These are phyloP conservation scores for Bryoerythrophyllum caledonicum DNA, from an alignment of 225 moss, liverwort and hornwort genomes.

Conservation along the genomic window DNA sequence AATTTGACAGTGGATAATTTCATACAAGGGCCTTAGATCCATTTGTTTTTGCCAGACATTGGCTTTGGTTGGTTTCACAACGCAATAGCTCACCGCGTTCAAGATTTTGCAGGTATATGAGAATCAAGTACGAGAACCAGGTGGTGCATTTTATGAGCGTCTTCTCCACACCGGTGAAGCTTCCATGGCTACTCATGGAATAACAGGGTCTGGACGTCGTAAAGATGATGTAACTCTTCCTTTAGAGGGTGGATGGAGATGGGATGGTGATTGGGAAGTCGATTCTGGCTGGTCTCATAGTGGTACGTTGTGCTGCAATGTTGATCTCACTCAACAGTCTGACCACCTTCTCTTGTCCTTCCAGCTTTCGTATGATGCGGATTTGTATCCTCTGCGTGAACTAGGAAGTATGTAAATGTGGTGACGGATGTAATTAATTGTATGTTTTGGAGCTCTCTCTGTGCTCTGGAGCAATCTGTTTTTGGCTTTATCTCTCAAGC, in stretches of 20 bases:
- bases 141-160: constrained; percentile 58
- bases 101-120: constrained; percentile 47
- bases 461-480: constrained; percentile 3
- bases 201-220: constrained; percentile 57
- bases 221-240: constrained; percentile 65
- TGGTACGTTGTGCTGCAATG: constrained; percentile 30
- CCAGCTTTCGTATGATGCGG: not conserved
- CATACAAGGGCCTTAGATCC: not conserved
- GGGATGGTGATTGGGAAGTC: constrained; percentile 71
- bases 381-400: not conserved
- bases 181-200: constrained; percentile 42
- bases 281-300: constrained; percentile 46
- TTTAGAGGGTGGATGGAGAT: constrained; percentile 66
- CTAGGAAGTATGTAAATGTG: not conserved
- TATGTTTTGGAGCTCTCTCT: constrained; percentile 3
- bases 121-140: constrained; percentile 69
- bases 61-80: not conserved
- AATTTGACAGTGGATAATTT: not conserved
- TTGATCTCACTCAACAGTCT: constrained; percentile 15
- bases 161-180: constrained; percentile 46
- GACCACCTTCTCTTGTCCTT: not conserved
- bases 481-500: constrained; percentile 1
- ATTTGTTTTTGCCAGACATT: constrained; percentile 10
- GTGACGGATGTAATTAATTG: not conserved
- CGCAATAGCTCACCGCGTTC: not conserved